These are phyloP conservation scores for Chlorella sp. DNA, from an alignment of 139 green algal species.

Conservation along the genomic window DNA sequence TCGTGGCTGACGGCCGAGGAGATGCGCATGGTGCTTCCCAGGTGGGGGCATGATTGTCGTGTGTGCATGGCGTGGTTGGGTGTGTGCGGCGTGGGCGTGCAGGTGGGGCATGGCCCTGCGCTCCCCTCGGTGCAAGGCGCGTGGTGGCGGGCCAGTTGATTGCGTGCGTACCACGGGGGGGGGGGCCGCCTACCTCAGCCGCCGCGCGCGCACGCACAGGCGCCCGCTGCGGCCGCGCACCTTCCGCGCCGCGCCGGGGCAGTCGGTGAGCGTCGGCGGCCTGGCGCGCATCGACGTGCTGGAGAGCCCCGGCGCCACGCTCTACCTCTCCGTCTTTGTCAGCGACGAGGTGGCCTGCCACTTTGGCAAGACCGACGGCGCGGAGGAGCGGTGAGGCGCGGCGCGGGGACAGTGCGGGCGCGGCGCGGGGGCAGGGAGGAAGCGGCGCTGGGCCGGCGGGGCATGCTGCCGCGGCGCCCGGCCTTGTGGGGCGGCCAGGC, in stretches of 20 bases:
- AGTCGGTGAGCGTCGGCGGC: constrained; percentile 82
- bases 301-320: constrained; percentile 57
- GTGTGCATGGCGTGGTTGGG: no score
- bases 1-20: constrained; percentile 73
- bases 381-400: constrained; percentile 51
- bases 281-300: constrained; percentile 91
- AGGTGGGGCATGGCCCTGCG: no score
- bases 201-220: no score
- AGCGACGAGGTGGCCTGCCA: constrained; percentile 78
- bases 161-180: no score
- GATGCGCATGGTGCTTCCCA: constrained; percentile 75
- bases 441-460: not conserved
- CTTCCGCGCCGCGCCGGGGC: constrained; percentile 75
- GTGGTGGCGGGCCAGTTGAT: no score
- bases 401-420: not conserved
- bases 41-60: no score
- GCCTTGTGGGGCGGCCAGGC: not conserved
- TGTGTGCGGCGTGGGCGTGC: no score
- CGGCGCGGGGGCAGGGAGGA: not conserved
- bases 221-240: constrained; percentile 81
- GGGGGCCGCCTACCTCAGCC: no score
- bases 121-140: no score
- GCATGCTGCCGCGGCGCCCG: not conserved
- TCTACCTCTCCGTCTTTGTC: constrained; percentile 94
- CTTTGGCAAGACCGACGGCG: constrained; percentile 80